Evolutionary conservation across 345 rosid genomes (phyloP).

Genomic region (Pseudoturritis turrita): DNA sequence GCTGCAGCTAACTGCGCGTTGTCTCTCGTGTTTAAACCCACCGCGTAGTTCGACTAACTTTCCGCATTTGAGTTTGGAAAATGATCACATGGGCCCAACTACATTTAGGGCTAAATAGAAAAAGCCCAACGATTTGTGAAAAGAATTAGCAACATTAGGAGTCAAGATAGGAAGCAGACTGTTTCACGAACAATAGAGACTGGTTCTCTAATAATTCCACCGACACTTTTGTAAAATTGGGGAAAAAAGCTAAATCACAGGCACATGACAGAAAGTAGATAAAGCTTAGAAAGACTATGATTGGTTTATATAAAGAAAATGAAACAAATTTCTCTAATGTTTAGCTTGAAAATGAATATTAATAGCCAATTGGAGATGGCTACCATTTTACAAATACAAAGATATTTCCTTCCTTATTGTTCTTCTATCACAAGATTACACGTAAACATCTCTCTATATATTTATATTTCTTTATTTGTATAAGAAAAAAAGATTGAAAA

Average conservation of each 20-base stretch:
- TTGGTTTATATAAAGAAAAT: background rate
- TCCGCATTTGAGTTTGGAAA: background rate
- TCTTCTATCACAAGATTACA: constrained; percentile 25
- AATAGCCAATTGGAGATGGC: constrained; percentile 11
- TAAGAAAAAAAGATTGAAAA: constrained; percentile 5
- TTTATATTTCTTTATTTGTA: background rate
- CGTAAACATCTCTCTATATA: constrained; percentile 20
- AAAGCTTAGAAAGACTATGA: background rate
- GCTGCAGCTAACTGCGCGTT: background rate
- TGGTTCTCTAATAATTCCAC: background rate
- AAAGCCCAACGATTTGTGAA: background rate
- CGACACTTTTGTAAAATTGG: background rate
- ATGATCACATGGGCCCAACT: background rate
- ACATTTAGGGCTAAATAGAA: no score
- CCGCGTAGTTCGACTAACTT: background rate
- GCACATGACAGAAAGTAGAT: background rate
- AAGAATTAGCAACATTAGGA: no score
- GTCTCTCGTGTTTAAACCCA: background rate
- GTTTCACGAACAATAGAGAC: no score
- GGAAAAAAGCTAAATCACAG: background rate
- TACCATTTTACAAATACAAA: constrained; percentile 14
- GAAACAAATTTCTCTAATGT: constrained; percentile 20
- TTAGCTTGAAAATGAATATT: constrained; percentile 4
- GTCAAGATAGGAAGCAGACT: no score
- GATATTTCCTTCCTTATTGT: constrained; percentile 12